Evolutionary conservation across 1,284 basidiomycete genomes (phyloP).

Genomic region (Athelia sp.): DNA sequence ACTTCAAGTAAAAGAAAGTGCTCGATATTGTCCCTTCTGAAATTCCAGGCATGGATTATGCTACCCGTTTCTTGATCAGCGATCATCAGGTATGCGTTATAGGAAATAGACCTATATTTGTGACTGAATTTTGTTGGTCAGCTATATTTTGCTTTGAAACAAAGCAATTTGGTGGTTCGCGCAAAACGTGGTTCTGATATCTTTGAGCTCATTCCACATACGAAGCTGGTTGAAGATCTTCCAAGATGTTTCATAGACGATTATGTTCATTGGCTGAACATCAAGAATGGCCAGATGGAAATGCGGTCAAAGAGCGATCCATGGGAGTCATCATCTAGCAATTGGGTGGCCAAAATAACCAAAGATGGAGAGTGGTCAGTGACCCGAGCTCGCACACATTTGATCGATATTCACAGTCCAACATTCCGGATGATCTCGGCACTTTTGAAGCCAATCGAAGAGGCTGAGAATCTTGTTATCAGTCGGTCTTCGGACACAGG

Average conservation of each 20-base stretch:
- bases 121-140: background rate
- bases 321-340: constrained; percentile 14
- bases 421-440: constrained; percentile 25
- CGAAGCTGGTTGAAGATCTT: constrained; percentile 17
- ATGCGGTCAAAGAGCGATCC: constrained; percentile 15
- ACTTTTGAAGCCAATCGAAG: constrained; percentile 26
- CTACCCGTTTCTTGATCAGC: constrained; percentile 18
- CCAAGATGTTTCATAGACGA: constrained; percentile 18
- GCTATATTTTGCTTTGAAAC: no score
- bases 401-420: constrained; percentile 26
- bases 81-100: constrained; percentile 16
- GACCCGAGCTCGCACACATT: no score
- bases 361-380: no score
- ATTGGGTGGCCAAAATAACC: constrained; percentile 13
- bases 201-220: constrained; percentile 19
- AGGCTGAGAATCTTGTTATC: constrained; percentile 21
- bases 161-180: constrained; percentile 9
- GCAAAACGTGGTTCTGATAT: constrained; percentile 4
- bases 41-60: constrained; percentile 30
- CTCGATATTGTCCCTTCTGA: constrained; percentile 30
- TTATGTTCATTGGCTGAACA: constrained; percentile 21
- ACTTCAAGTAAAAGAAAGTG: constrained; percentile 20
- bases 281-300: constrained; percentile 15
- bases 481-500: constrained; percentile 5
- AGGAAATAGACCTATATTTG: background rate